Conservation (phyloP, 257 asterid species). For the Plantago elongata region DNA sequence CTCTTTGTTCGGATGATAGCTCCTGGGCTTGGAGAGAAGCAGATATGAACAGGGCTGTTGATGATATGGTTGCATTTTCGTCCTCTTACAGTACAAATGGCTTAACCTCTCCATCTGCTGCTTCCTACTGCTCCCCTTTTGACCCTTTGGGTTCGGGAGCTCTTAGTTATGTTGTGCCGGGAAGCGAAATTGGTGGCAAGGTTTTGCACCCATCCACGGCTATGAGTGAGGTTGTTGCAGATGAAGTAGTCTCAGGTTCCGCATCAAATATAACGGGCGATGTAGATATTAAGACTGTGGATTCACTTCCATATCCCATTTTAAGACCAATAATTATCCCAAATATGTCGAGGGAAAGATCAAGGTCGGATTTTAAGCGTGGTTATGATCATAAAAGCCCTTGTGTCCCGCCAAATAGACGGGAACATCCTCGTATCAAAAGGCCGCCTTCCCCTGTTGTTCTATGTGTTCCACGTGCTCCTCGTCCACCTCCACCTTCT, state of each 20-base stretch:
- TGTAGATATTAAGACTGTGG: conserved; percentile 66
- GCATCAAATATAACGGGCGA: conserved; percentile 61
- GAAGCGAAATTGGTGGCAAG: conserved; percentile 76
- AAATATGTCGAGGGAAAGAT: conserved; percentile 83
- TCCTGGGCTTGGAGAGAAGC: conserved; percentile 99
- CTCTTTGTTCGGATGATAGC: conserved; percentile 98
- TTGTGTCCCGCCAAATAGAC: conserved; percentile 80
- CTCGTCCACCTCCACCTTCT: conserved; percentile 96
- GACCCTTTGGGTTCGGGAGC: conserved; percentile 84
- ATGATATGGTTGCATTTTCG: conserved; percentile 99
- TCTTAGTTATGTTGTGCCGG: conserved; percentile 87
- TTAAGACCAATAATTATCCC: conserved; percentile 96
- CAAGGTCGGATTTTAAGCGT: conserved; percentile 77
- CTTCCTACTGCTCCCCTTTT: conserved; percentile 92
- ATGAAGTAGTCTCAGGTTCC: conserved; percentile 72
- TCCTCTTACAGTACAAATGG: conserved; percentile 98
- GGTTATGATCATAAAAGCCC: conserved; percentile 90
- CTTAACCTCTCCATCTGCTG: conserved; percentile 91
- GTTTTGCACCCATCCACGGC: conserved; percentile 74
- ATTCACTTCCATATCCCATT: conserved; percentile 88
- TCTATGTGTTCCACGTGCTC: conserved; percentile 97
- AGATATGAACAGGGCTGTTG: conserved; percentile 88
- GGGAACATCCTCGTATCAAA: conserved; percentile 88
- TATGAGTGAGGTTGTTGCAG: conserved; percentile 59
- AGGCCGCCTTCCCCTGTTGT: conserved; percentile 99